These are phyloP conservation scores for Coccomyxa sp. DNA, from an alignment of 139 green algal genomes.

Conservation along the genomic window DNA sequence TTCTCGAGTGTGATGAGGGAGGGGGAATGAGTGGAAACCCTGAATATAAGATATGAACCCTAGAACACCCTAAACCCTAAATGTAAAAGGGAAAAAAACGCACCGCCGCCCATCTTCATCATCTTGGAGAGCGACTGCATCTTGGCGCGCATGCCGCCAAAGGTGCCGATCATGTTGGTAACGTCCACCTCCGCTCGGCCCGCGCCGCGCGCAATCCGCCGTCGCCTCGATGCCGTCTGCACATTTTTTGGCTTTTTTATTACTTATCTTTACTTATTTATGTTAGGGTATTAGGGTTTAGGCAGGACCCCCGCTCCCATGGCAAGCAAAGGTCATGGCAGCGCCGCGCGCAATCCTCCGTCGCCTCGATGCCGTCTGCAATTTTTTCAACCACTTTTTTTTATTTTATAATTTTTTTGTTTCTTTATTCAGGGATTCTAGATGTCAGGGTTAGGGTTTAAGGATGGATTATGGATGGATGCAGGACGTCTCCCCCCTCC, in stretches of 20 bases:
- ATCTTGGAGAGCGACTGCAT: constrained; percentile 72
- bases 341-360: constrained; percentile 42
- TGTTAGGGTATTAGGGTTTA: background rate
- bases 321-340: constrained; percentile 23
- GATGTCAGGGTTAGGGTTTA: background rate
- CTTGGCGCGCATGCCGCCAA: constrained; percentile 67
- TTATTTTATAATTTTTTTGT: too few species aligned
- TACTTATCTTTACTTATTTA: too few species aligned
- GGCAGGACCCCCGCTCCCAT: background rate
- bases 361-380: constrained; percentile 8
- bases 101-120: constrained; percentile 55
- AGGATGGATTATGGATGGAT: background rate
- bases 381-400: too few species aligned
- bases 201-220: constrained; percentile 40
- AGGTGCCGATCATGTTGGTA: constrained; percentile 69
- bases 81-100: background rate
- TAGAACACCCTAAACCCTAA: too few species aligned
- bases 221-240: constrained; percentile 13
- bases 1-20: too few species aligned
- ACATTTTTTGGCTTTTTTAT: too few species aligned
- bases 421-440: background rate
- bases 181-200: constrained; percentile 67
- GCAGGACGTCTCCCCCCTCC: too few species aligned
- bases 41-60: too few species aligned
- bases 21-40: too few species aligned